Evolutionary conservation across 345 rosid species (phyloP).

Genomic region (Aethionema arabicum): DNA sequence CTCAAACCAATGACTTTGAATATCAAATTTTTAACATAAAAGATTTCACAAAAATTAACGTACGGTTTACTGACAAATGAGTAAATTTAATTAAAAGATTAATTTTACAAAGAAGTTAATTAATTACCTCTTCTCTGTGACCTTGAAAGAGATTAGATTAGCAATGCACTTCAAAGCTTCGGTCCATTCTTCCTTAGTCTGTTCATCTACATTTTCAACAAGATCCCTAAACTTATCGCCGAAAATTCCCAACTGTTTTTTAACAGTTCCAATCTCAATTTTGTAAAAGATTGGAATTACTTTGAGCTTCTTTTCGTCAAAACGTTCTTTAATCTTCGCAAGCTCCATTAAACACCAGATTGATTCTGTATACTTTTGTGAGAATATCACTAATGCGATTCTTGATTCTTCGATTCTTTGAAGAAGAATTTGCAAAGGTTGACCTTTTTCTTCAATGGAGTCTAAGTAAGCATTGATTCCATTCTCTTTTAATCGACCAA

Average conservation of each 20-base stretch:
- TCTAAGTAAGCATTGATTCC: conserved; percentile 7
- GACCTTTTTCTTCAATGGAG: neutral
- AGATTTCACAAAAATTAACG: no score
- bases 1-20: no score
- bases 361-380: neutral
- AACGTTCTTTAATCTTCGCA: neutral
- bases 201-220: neutral
- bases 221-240: neutral
- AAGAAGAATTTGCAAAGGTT: neutral
- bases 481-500: neutral
- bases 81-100: no score
- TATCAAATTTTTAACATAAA: no score
- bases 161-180: neutral
- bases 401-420: conserved; percentile 3
- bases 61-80: no score
- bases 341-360: neutral
- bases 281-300: neutral
- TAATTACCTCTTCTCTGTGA: no score
- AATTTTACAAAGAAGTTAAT: no score
- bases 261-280: neutral
- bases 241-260: neutral
- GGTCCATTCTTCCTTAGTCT: neutral
- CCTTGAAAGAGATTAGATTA: no score
- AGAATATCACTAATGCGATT: neutral
- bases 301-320: neutral